phyloP scores from a whole-genome alignment of 164 flowering plant species.

The Umbilicus rupestris region DNA sequence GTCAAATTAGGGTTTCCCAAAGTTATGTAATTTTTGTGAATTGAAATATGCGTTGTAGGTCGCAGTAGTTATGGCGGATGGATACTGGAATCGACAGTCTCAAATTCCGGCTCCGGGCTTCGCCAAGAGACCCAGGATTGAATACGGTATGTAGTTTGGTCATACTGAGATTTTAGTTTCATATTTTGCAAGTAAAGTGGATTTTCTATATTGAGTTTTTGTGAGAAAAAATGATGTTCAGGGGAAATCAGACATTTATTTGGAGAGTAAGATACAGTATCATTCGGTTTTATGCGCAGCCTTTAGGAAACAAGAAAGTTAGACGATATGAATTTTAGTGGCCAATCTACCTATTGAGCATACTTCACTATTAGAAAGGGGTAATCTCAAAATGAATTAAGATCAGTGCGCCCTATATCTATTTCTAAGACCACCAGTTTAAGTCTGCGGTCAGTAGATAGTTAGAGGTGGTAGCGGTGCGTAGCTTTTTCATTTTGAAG shows the following conservation, averaged over 20 bases:
- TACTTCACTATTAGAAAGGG: neutral
- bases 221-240: too few relatives aligned
- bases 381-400: neutral
- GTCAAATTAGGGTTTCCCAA: neutral
- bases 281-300: neutral
- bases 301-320: neutral
- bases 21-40: neutral
- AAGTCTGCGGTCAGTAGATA: neutral
- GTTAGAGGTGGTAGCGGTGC: neutral
- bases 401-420: neutral
- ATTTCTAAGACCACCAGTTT: neutral
- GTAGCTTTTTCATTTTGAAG: neutral
- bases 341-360: neutral
- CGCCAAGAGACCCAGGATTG: conserved; percentile 41
- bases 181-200: neutral
- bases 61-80: conserved; percentile 31
- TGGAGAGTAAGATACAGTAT: neutral
- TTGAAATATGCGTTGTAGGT: neutral
- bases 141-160: conserved; percentile 23
- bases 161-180: neutral
- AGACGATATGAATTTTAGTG: neutral
- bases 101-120: conserved; percentile 18
- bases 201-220: neutral
- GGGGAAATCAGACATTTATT: too few relatives aligned
- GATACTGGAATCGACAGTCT: conserved; percentile 38